Base-by-base conservation (phyloP, 768 basidiomycete genomes). In the Cystobasidium ongulense region DNA sequence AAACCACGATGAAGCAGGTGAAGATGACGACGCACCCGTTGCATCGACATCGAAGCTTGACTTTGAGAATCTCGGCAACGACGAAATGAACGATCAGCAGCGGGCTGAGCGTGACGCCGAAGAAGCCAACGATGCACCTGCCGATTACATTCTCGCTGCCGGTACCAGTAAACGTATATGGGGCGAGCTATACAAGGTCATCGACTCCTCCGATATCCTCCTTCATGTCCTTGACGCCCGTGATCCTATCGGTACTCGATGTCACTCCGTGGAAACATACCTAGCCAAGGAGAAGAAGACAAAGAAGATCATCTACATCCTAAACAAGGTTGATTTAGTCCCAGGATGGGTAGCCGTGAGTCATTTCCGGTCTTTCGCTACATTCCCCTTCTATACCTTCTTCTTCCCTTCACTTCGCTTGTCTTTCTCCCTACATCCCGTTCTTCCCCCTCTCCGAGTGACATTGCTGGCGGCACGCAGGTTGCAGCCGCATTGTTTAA, bases 281-380 rank as follows among this genome's bases (percentile, higher is more conserved):
- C 85, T 99, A 78, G 87, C 87, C 79, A 98, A 96, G 82, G 95
- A 99, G 83, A 97, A 97, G 82, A 86, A 91, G 25, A 92, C 96
- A 83, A 99, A 99, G 82, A 95, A 98, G 82, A 87, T 99, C 73
- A 91, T 99, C 1, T 87, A 97, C 72, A 86, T 99, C 66, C 87
- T 99, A 78, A 99, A 99, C 85, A 99, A 99, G 83, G 96, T 95
- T 80, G 95, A 99, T 82, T 83, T 99, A 70, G 94, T 99, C 15
- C 96, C 95, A 7, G 96, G 92, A 78, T 99, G 95, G 95, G 95
- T 96, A 50, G 97, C 95, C 10, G 94, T 94, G 81, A 82, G 90
- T 85, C n/a, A 59, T 3, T 74, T 36, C 29, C 66, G 65, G 25
- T 63, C 41, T 53, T 21, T 38, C n/a, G n/a, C n/a, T n/a, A n/a